Evolutionary conservation across 1,284 basidiomycete genomes (phyloP), one percentile per base, ranked within the genome.

Genomic region (Apiotrichum laibachii): DNA sequence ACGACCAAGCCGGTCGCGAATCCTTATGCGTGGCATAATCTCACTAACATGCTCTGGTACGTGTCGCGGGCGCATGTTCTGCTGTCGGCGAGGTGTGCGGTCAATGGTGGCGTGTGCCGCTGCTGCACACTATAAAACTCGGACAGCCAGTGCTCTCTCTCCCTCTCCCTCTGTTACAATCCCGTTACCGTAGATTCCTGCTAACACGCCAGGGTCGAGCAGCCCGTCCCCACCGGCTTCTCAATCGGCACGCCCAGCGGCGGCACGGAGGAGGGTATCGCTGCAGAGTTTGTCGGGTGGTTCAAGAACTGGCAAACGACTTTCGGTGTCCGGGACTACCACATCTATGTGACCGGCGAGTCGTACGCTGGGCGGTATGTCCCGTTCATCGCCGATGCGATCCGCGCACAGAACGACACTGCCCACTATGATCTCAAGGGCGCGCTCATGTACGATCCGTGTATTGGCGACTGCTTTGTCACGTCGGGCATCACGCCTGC

Each of bases 161-260:
- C 7, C 7, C 26, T 31, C 7, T 31, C 7, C 26, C 7, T 31
- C 26, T 31, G 4, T 31, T 3, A 31, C 26, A 31, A 15, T 11
- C 13, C 5, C 5, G 13, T 5, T 15, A 15, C 39, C 7, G 39
- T 40, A 16, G 39, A 16, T 16, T 15, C 18, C 13, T 59, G 2
- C 37, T 49, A 8, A 37, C 16, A 5, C 9, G 12, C 1, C 16
- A 50, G 49, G 61, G 61, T 69, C 34, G 67, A 93, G 68, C 90
- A 92, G 66, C 90, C 90, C 0, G 85, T 90, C 31, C 87, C 88
- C 9, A 90, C 88, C 0, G 90, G 90, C 1, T 92, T 87, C 71
- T 87, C 87, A 0, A 85, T 86, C 64, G 90, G 90, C 8, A 81
- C 68, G 10, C 87, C 88, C 1, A 83, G 85, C 60, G 86, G 86